Evolutionary conservation across 1,284 basidiomycete species (phyloP).

Genomic region (Mycena citricolor): DNA sequence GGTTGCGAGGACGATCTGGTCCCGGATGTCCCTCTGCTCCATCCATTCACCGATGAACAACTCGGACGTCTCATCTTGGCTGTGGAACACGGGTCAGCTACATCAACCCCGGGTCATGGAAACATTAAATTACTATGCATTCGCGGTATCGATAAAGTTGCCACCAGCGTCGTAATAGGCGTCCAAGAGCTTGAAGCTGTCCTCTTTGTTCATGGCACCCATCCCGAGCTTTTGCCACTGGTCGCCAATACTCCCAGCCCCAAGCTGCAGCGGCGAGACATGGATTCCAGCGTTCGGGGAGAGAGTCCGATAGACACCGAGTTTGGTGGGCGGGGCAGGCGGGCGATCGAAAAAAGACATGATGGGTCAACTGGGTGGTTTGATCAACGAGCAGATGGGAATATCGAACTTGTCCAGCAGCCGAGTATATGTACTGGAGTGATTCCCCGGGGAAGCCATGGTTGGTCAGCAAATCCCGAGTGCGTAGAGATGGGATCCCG

Average conservation of each 20-base stretch:
- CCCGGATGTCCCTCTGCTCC: constrained; percentile 38
- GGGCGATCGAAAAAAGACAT: no score
- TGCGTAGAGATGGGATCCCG: no score
- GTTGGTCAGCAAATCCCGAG: no score
- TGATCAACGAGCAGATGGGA: no score
- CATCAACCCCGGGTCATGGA: neutral
- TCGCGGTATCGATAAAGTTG: constrained; percentile 13
- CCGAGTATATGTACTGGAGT: no score
- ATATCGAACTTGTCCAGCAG: no score
- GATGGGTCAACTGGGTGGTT: no score
- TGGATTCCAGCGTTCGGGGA: constrained; percentile 6
- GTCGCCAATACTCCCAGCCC: constrained; percentile 9
- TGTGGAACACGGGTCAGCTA: no score
- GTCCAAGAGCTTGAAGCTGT: constrained; percentile 8
- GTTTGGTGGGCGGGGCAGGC: no score
- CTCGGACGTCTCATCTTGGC: constrained; percentile 41
- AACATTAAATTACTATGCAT: constrained; percentile 3
- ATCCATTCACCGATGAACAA: constrained; percentile 47
- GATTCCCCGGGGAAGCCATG: no score
- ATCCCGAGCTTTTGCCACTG: constrained; percentile 3
- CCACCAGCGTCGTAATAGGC: constrained; percentile 1
- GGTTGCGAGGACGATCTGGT: constrained; percentile 46
- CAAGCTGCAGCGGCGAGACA: constrained; percentile 11
- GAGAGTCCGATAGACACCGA: constrained; percentile 9
- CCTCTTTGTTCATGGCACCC: constrained; percentile 14